Evolutionary conservation across 192 early-diverging fungal genomes (phyloP).

Genomic region (Oehlia diaphana): DNA sequence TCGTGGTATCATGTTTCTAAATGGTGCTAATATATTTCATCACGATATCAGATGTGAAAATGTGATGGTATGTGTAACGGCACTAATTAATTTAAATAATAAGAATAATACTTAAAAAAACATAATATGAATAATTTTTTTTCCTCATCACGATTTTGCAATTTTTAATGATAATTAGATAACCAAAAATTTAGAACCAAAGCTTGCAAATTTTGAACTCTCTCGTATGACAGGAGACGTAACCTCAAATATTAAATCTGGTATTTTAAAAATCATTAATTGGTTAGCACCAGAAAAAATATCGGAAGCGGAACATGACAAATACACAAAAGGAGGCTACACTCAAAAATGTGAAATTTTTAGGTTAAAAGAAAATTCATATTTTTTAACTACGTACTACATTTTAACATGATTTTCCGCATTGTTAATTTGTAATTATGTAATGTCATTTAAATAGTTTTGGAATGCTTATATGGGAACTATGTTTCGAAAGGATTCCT

Average conservation of each 20-base stretch:
- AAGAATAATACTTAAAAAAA: no score
- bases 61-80: background rate
- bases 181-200: background rate
- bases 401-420: background rate
- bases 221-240: background rate
- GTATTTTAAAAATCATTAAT: no score
- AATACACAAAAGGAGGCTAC: background rate
- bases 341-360: slow-evolving; percentile 21
- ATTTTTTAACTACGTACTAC: no score
- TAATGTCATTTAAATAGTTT: background rate
- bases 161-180: background rate
- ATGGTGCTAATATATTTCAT: background rate
- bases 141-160: no score
- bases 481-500: background rate
- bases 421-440: background rate
- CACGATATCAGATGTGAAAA: slow-evolving; percentile 20
- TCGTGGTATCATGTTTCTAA: slow-evolving; percentile 4
- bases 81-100: background rate
- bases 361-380: background rate
- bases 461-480: slow-evolving; percentile 18
- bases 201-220: slow-evolving; percentile 2
- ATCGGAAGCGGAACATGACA: background rate
- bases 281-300: no score
- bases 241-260: no score
- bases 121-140: no score